Evolutionary conservation across 2,329 filamentous ascomycete genomes (phyloP).

Genomic region (Aspergillus jensenii): DNA sequence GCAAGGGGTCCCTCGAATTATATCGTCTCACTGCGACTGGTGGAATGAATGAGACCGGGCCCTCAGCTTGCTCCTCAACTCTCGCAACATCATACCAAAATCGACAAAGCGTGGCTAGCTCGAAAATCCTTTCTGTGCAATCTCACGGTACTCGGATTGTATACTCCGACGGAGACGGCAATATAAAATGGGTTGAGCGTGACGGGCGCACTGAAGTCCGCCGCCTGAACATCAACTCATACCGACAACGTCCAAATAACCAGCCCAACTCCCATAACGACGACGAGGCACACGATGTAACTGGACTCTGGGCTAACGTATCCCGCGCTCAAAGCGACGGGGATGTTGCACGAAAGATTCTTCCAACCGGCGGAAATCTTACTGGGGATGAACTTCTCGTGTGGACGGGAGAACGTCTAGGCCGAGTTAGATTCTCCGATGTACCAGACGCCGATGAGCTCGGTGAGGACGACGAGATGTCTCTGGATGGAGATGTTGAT

Average conservation of each 20-base stretch:
- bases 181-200: constrained; percentile 86
- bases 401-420: constrained; percentile 85
- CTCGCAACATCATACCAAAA: constrained; percentile 61
- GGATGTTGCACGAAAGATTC: constrained; percentile 77
- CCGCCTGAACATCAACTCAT: constrained; percentile 58
- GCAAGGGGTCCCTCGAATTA: constrained; percentile 85
- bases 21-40: constrained; percentile 52
- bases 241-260: constrained; percentile 7
- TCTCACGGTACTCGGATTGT: constrained; percentile 80
- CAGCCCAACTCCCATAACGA: not conserved
- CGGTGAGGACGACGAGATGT: constrained; percentile 36
- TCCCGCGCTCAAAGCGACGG: constrained; percentile 54
- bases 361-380: constrained; percentile 57
- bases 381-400: constrained; percentile 69
- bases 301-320: constrained; percentile 59
- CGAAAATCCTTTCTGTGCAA: constrained; percentile 77
- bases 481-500: constrained; percentile 30
- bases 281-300: constrained; percentile 41
- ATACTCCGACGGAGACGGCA: constrained; percentile 79
- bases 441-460: constrained; percentile 34
- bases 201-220: constrained; percentile 65
- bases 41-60: constrained; percentile 26
- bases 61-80: constrained; percentile 27
- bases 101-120: constrained; percentile 75
- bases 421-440: constrained; percentile 65